A percentile compares a stretch with the other conserved stretches of the same genome.
Evolutionary conservation across 73 alveolate genomes (phyloP).

Genomic region (Paramecium bursaria): DNA sequence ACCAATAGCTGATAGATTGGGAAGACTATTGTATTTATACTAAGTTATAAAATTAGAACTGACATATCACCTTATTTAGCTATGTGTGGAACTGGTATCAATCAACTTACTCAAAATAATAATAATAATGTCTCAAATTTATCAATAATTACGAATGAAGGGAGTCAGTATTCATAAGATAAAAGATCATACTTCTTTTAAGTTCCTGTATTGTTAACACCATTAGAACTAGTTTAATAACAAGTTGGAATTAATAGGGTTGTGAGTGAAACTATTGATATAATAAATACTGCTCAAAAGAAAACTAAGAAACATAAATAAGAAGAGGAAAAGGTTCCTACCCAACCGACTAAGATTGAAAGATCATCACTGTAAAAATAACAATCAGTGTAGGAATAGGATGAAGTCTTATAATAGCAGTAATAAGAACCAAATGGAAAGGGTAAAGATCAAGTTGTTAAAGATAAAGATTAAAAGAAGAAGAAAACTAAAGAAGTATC

Average conservation of each 20-base stretch:
- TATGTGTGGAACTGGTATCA: conserved; percentile 31
- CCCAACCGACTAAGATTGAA: background rate
- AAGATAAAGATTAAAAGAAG: conserved; percentile 12
- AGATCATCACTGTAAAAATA: conserved; percentile 28
- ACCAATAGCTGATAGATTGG: conserved; percentile 38
- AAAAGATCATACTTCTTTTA: conserved; percentile 18
- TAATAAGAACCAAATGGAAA: background rate
- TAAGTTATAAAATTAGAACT: background rate
- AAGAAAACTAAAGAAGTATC: conserved; percentile 44
- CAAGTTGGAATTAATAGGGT: background rate
- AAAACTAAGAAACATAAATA: background rate
- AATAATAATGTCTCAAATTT: conserved; percentile 47
- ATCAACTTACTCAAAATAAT: conserved; percentile 2
- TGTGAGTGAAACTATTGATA: conserved; percentile 44
- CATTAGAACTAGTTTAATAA: conserved; percentile 11
- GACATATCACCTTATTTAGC: conserved; percentile 60
- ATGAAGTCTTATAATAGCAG: background rate
- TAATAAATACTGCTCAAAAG: background rate
- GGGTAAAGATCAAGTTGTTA: background rate
- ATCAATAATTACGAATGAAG: conserved; percentile 51
- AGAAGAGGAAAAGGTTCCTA: conserved; percentile 25
- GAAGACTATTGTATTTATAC: conserved; percentile 47
- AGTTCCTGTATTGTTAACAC: conserved; percentile 51
- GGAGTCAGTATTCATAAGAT: conserved; percentile 42
- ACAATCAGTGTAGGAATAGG: conserved; percentile 25